Conservation (phyloP, 2,329 filamentous ascomycete species). For the Colletotrichum costaricense region DNA sequence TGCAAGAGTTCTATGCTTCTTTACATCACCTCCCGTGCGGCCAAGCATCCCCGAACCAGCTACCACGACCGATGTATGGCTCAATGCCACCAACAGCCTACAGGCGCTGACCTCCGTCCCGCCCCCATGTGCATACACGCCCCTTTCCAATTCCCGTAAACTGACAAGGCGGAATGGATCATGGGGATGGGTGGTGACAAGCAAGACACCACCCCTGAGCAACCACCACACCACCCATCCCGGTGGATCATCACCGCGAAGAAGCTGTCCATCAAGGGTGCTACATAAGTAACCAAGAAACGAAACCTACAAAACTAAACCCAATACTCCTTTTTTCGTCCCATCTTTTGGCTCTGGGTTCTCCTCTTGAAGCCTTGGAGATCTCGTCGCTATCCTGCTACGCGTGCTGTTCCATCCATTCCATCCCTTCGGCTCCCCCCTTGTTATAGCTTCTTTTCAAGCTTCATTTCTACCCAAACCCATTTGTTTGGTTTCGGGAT, state of each 20-base stretch:
- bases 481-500: constrained; percentile 1
- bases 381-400: background rate
- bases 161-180: background rate
- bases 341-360: too few relatives aligned
- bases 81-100: background rate
- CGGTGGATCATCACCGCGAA: constrained; percentile 11
- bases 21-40: background rate
- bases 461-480: background rate
- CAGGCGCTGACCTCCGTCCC: background rate
- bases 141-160: background rate
- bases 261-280: background rate
- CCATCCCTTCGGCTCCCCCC: background rate
- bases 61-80: background rate
- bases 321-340: background rate
- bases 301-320: constrained; percentile 17
- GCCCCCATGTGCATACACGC: background rate
- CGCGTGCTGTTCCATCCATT: background rate
- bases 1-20: background rate
- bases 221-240: background rate
- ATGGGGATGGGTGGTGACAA: background rate
- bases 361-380: background rate
- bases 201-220: background rate
- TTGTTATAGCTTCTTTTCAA: background rate
- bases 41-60: background rate
- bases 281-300: background rate